A percentile compares a stretch with the other conserved stretches of the same genome.
These are phyloP conservation scores for Ophiobolus disseminans DNA, from an alignment of 2,329 filamentous ascomycete species.

Conservation along the genomic window DNA sequence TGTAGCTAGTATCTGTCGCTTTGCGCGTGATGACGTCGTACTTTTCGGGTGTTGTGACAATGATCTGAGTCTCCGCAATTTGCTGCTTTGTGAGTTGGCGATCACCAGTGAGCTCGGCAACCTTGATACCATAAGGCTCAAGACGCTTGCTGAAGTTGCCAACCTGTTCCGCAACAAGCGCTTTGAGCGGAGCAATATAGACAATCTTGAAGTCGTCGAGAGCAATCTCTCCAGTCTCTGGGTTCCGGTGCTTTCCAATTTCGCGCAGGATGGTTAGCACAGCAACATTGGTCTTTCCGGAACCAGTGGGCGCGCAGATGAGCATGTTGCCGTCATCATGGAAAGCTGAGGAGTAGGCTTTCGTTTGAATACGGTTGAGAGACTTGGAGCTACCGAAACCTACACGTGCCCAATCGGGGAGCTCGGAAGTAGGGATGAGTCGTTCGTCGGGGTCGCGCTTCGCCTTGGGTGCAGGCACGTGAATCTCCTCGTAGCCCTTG, in stretches of 20 bases:
- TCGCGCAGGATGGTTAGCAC: slow-evolving; percentile 97
- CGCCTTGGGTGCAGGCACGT: slow-evolving; percentile 91
- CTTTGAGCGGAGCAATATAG: slow-evolving; percentile 95
- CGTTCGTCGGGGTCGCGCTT: slow-evolving; percentile 79
- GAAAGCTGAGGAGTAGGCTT: slow-evolving; percentile 90
- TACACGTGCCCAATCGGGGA: slow-evolving; percentile 88
- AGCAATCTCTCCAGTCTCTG: slow-evolving; percentile 89
- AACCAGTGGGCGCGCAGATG: slow-evolving; percentile 94
- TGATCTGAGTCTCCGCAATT: slow-evolving; percentile 96
- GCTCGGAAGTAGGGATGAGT: slow-evolving; percentile 81
- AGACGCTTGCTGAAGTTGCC: slow-evolving; percentile 95
- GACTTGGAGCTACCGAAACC: slow-evolving; percentile 88
- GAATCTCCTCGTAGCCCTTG: slow-evolving; percentile 98
- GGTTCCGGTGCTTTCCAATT: slow-evolving; percentile 92
- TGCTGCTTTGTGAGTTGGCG: slow-evolving; percentile 98
- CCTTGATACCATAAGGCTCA: slow-evolving; percentile 87
- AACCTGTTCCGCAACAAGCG: slow-evolving; percentile 95
- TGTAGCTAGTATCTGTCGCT: slow-evolving; percentile 95
- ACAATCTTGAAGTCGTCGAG: slow-evolving; percentile 98
- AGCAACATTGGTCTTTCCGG: slow-evolving; percentile 97
- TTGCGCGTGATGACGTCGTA: slow-evolving; percentile 99
- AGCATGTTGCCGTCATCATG: slow-evolving; percentile 96
- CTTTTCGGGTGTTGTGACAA: slow-evolving; percentile 98
- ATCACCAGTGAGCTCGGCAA: slow-evolving; percentile 96
- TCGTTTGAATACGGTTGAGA: slow-evolving; percentile 94